Evolutionary conservation across 306 rosid species (phyloP).

Genomic region (Cicer pinnatifidum): DNA sequence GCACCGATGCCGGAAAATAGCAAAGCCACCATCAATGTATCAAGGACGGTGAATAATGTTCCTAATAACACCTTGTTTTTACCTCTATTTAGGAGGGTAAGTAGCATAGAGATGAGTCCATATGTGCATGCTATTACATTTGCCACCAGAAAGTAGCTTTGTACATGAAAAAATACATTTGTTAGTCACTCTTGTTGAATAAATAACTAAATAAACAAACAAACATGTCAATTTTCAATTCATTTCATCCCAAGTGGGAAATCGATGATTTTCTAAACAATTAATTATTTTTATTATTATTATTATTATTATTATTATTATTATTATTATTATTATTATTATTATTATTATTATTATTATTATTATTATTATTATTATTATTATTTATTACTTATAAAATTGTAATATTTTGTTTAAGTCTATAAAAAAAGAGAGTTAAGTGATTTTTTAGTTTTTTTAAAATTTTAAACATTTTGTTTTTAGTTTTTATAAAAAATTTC

Average conservation of each 20-base stretch:
- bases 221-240: not conserved
- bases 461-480: too few species aligned
- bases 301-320: too few species aligned
- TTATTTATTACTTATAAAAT: too few species aligned
- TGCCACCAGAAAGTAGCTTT: conserved; percentile 71
- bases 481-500: too few species aligned
- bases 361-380: too few species aligned
- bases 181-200: not conserved
- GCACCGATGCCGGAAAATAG: conserved; percentile 77
- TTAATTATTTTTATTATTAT: too few species aligned
- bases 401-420: too few species aligned
- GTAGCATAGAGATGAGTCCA: conserved; percentile 54
- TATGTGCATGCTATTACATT: conserved; percentile 68
- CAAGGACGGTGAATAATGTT: conserved; percentile 47
- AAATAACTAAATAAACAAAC: not conserved
- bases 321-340: too few species aligned
- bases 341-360: too few species aligned
- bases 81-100: conserved; percentile 45
- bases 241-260: not conserved
- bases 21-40: conserved; percentile 64
- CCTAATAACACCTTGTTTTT: conserved; percentile 33
- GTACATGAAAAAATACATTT: not conserved
- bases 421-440: too few species aligned
- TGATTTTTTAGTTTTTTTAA: too few species aligned
- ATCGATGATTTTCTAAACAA: not conserved